phyloP scores from a whole-genome alignment of 176 grass and related monocot genomes.

The Musa itinerans region DNA sequence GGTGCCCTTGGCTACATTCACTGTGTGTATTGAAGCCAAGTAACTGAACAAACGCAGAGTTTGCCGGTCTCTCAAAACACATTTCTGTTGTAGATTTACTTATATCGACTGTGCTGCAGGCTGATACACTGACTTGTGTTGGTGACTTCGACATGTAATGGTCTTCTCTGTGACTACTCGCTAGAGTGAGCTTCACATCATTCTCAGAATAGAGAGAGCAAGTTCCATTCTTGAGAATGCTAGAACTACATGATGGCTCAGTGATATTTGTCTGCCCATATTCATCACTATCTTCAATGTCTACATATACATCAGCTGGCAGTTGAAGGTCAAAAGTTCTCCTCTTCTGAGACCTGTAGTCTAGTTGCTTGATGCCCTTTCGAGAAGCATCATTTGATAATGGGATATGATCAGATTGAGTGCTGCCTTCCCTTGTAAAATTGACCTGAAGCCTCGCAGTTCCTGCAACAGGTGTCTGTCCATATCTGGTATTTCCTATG shows the following conservation, averaged over 20 bases:
- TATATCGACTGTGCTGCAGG: not conserved
- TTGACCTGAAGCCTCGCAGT: not conserved
- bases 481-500: not conserved
- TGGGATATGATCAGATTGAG: not conserved
- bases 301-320: constrained; percentile 3
- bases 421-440: not conserved
- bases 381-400: not conserved
- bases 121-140: not conserved
- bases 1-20: constrained; percentile 17
- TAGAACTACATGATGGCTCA: not conserved
- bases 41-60: constrained; percentile 19
- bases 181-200: constrained; percentile 1
- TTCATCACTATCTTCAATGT: constrained; percentile 17
- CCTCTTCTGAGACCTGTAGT: not conserved
- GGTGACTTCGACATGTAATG: not conserved
- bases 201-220: not conserved
- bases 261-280: constrained; percentile 21
- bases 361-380: not conserved
- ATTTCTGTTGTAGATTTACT: not conserved
- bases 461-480: not conserved
- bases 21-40: constrained; percentile 11
- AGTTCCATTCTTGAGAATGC: not conserved
- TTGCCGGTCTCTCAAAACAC: constrained; percentile 11
- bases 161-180: not conserved
- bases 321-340: constrained; percentile 13